Conservation (phyloP, 345 rosid genomes). For the Jatropha curcas region DNA sequence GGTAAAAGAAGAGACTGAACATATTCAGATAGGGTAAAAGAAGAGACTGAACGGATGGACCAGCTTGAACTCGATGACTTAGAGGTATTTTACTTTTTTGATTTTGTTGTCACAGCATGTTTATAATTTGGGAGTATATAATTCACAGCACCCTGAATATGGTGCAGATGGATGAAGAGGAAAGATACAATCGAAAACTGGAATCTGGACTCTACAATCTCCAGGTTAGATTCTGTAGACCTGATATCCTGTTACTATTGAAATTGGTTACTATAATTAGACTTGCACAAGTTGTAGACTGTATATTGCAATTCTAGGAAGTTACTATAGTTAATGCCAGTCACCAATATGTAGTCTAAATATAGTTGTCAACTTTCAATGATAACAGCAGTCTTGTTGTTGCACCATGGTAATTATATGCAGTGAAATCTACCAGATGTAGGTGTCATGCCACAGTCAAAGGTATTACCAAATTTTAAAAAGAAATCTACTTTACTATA, state of each 20-base stretch:
- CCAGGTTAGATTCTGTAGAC: slow-evolving; percentile 53
- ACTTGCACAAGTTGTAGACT: slow-evolving; percentile 1
- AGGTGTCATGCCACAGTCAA: neutral
- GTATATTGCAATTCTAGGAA: neutral
- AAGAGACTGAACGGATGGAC: slow-evolving; percentile 58
- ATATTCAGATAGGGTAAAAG: too few species aligned
- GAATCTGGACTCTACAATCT: slow-evolving; percentile 93
- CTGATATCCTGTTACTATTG: neutral
- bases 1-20: slow-evolving; percentile 68
- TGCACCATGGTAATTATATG: neutral
- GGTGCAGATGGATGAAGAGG: slow-evolving; percentile 86
- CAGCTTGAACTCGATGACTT: slow-evolving; percentile 78
- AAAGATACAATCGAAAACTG: slow-evolving; percentile 69
- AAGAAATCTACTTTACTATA: neutral
- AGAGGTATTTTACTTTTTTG: slow-evolving; percentile 51
- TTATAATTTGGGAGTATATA: slow-evolving; percentile 9
- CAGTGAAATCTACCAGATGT: neutral
- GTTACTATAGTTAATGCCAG: neutral
- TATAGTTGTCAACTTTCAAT: neutral
- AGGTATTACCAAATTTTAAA: too few species aligned
- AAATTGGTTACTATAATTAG: neutral
- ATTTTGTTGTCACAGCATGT: slow-evolving; percentile 6
- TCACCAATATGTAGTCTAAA: neutral
- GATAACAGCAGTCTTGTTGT: neutral
- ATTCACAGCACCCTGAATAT: slow-evolving; percentile 7